Base-by-base conservation (phyloP, 164 flowering plant species). In the Annona cherimola region DNA sequence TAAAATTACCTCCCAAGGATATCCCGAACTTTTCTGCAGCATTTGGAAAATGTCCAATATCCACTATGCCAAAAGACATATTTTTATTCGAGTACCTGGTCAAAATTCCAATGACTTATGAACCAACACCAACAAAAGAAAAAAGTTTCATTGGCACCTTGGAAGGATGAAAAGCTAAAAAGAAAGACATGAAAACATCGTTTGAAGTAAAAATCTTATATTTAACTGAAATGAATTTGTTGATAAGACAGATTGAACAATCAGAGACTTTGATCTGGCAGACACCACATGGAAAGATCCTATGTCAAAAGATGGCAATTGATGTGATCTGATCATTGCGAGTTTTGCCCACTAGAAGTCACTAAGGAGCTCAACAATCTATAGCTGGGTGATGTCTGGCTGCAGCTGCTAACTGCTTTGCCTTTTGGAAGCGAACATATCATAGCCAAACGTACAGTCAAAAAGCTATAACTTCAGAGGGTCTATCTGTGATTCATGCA, bases 1-100 rank as follows among this genome's bases (percentile, higher is more conserved):
- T 41, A 35, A 8, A 44, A 39, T 72, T 80, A 88, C 89, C 89
- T 68, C 84, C 86, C 71, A 90, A 82, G 55, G 88, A 86, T 76
- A 95, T 90, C 76, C 97, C 97, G 81, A 89, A 95, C 70, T 81
- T 88, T 73, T 84, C 96, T 43, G 98, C 98, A 69, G 83, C 90
- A 85, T 91, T 91, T 72, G 99, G 99, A 79, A 95, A 95, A 76
- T 92, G 93, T 35, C 99, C 94, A 76, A 95, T 89, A 83, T 95
- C 98, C 79, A 92, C 87, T 72, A 84, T 80, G 70, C 90, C 99
- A 79, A 95, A 95, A 71, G 97, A 92, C 26, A 95, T 44, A 79
- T 81, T 82, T 75, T 91, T 87, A 82, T 82, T 92, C 4, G 99
- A 92, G 81, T 89, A 95, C 71, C 98, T 92, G 89, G 66, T 18